Conservation (phyloP, 2,329 filamentous ascomycete species). For the Alternaria sp. region DNA sequence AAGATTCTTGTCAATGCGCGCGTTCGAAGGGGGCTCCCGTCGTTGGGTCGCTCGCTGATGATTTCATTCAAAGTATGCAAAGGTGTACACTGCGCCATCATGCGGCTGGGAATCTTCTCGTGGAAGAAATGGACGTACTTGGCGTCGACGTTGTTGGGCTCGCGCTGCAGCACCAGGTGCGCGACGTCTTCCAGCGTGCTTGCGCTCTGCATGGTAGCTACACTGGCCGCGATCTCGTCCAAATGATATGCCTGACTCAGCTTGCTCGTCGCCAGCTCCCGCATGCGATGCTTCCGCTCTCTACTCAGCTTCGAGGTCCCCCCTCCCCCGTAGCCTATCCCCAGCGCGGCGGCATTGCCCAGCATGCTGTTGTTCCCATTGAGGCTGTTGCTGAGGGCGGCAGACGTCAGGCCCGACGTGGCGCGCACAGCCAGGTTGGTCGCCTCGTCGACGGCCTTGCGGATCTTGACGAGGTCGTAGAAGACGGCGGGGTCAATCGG, state of each 20-base stretch:
- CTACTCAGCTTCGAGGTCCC: slow-evolving; percentile 71
- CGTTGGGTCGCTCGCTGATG: slow-evolving; percentile 67
- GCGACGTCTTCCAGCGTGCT: slow-evolving; percentile 80
- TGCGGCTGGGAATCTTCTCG: slow-evolving; percentile 81
- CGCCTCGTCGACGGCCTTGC: slow-evolving; percentile 79
- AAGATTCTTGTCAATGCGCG: slow-evolving; percentile 76
- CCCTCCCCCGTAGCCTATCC: slow-evolving; percentile 64
- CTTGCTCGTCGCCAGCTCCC: slow-evolving; percentile 80
- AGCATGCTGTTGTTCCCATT: slow-evolving; percentile 60
- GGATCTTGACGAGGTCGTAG: slow-evolving; percentile 84
- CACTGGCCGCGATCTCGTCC: slow-evolving; percentile 83
- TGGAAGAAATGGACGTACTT: slow-evolving; percentile 94
- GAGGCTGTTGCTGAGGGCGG: slow-evolving; percentile 64
- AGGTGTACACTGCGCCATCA: slow-evolving; percentile 74
- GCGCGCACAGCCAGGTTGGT: slow-evolving; percentile 79
- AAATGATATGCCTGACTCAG: slow-evolving; percentile 78
- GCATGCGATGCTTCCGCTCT: slow-evolving; percentile 78
- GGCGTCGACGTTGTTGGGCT: slow-evolving; percentile 72
- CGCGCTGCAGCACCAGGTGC: slow-evolving; percentile 72
- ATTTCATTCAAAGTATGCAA: slow-evolving; percentile 71
- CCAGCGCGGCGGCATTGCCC: slow-evolving; percentile 60
- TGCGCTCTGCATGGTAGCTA: slow-evolving; percentile 82
- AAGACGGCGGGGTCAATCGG: slow-evolving; percentile 81
- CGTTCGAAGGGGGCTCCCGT: slow-evolving; percentile 73
- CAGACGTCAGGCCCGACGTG: slow-evolving; percentile 73